Percentiles rank a stretch among this genome's conserved stretches.
Conservation (phyloP, 1,139 yeast genomes). For the Suhomyces chickasaworum region DNA sequence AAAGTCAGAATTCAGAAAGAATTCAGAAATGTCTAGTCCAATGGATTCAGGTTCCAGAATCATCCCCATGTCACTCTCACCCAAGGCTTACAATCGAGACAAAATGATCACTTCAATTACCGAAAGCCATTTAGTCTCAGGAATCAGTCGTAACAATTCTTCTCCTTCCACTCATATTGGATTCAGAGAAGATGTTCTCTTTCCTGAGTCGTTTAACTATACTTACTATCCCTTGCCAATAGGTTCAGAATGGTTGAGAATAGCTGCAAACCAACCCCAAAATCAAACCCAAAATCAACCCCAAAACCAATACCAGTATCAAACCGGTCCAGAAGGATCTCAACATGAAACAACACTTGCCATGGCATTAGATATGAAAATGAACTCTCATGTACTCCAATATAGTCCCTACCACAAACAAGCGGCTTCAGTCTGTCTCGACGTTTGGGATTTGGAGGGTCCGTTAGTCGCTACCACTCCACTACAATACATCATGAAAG, state of each 20-base stretch:
- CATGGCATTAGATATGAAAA: background rate
- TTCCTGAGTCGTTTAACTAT: background rate
- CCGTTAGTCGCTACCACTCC: constrained; percentile 20
- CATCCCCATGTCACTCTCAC: constrained; percentile 24
- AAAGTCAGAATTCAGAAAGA: too few relatives aligned
- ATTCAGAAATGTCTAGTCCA: background rate
- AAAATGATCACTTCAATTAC: background rate
- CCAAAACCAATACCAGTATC: too few relatives aligned
- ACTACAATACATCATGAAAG: constrained; percentile 13
- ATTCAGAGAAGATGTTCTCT: background rate
- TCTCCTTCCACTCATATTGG: background rate
- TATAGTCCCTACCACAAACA: background rate
- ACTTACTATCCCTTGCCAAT: background rate
- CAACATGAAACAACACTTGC: background rate
- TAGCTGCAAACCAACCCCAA: background rate
- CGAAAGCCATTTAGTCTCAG: too few relatives aligned
- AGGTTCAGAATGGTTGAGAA: background rate
- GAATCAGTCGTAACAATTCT: too few relatives aligned
- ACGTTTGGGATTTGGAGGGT: constrained; percentile 18
- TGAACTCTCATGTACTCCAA: background rate
- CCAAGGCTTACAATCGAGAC: constrained; percentile 21
- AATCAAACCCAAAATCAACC: too few relatives aligned
- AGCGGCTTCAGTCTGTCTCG: background rate
- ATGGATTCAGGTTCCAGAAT: constrained; percentile 20
- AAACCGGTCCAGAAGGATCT: too few relatives aligned